Conservation (phyloP, 2,329 filamentous ascomycete genomes). For the Colletotrichum spinosum region DNA sequence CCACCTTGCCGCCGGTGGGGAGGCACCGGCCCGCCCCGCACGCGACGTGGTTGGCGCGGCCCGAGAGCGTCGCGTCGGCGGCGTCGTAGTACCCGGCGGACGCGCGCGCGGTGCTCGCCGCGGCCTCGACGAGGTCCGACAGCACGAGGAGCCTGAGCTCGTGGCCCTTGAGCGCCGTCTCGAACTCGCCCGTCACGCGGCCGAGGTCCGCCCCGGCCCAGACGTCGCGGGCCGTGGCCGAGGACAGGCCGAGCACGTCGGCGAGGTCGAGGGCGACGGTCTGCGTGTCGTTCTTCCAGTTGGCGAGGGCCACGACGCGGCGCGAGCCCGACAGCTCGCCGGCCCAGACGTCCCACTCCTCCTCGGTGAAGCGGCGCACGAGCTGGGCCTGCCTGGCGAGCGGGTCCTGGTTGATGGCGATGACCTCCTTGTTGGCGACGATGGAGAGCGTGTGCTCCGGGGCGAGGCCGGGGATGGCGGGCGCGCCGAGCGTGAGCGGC, state of each 20-base stretch:
- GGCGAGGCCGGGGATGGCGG: constrained; percentile 52
- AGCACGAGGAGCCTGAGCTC: constrained; percentile 54
- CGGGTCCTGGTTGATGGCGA: constrained; percentile 69
- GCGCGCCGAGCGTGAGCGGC: constrained; percentile 60
- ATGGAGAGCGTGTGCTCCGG: constrained; percentile 54
- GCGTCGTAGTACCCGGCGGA: constrained; percentile 57
- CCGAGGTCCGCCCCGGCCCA: constrained; percentile 52
- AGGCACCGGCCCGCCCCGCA: constrained; percentile 54
- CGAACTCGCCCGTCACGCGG: constrained; percentile 46
- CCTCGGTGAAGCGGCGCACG: constrained; percentile 58
- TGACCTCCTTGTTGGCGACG: constrained; percentile 63
- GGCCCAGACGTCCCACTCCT: constrained; percentile 64
- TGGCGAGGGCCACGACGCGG: constrained; percentile 59
- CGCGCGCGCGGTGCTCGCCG: constrained; percentile 38
- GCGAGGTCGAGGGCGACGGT: constrained; percentile 55
- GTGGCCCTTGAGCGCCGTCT: constrained; percentile 49
- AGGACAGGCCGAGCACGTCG: constrained; percentile 49
- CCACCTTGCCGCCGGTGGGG: constrained; percentile 57
- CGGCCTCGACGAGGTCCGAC: constrained; percentile 44
- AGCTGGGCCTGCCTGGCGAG: constrained; percentile 64
- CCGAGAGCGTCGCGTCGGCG: constrained; percentile 44
- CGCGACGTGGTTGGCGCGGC: constrained; percentile 47
- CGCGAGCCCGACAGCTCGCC: constrained; percentile 57
- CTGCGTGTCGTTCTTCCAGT: constrained; percentile 60
- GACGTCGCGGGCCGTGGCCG: constrained; percentile 52